Evolutionary conservation across 331 rosid genomes (phyloP), one percentile per base, ranked within the genome.

Genomic region (Quercus phellos): DNA sequence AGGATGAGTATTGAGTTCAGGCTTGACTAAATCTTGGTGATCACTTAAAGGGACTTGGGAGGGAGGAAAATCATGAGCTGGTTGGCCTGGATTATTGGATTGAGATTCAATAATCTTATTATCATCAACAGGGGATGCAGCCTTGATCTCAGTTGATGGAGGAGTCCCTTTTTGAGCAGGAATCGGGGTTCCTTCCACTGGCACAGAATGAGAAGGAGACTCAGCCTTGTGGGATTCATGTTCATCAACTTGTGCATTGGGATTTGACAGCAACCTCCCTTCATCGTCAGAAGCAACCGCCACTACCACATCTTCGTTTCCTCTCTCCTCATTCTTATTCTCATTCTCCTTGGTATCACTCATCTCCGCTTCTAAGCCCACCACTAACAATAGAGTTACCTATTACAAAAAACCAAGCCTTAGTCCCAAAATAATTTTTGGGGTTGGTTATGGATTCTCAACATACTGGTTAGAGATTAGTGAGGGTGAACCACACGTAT

Each of bases 341-440:
- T 80, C 81, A 4, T 81, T 86, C 53, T 79, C 95, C 79, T 84
- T 82, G 42, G 89, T 59, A 73, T 85, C 88, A 87, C 85, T 82
- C 98, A 92, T 94, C 76, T 85, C 71, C 84, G 68, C 77, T 66
- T 84, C 63, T 26, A 81, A 74, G 50, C 32, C 61, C 34, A 74
- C 85, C 82, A 9, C 3, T 80, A 64, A 38, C 46, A 38, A 38
- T 38, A 38, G 46, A 38, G 46, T 38, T 38, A 8, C 12, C 46
- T 38, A 38, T 38, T 38, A 38, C 12, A 38, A 38, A 38, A 38
- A 38, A 8, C 46, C 46, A 38, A 38, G 46, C 46, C 46, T 38
- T 38, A 38, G 46, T 38, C 43, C 43, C 43, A 35, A 35, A 35
- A 35, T 35, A 1, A 35, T 35, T 38, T 8, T 38, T 8, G 46